Percentiles rank a stretch among this genome's conserved stretches.
These are phyloP conservation scores for Schwanniomyces pseudopolymorphus DNA, from an alignment of 805 yeast species.

Conservation along the genomic window DNA sequence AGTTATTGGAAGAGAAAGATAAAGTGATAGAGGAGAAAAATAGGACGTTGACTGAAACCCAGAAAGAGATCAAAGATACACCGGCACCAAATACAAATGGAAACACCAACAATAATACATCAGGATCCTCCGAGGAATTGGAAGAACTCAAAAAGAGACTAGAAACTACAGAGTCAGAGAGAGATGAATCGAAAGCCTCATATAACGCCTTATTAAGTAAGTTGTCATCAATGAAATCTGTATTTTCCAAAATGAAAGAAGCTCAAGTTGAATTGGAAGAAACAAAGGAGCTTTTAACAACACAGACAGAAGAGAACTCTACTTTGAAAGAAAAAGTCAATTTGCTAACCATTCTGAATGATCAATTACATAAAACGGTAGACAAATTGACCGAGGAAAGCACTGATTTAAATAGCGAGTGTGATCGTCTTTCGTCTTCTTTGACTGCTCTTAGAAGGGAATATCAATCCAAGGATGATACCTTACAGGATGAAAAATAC, in stretches of 20 bases:
- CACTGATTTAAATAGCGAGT: conserved; percentile 49
- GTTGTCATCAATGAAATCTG: conserved; percentile 69
- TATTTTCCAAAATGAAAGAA: conserved; percentile 71
- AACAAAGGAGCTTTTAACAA: conserved; percentile 45
- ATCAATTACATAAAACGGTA: conserved; percentile 13
- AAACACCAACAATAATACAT: not conserved
- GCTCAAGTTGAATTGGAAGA: conserved; percentile 61
- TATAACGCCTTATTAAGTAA: conserved; percentile 63
- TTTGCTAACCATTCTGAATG: conserved; percentile 12
- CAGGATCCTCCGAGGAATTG: not conserved
- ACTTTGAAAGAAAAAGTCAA: conserved; percentile 9
- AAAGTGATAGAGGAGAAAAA: conserved; percentile 1
- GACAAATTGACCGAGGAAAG: conserved; percentile 29
- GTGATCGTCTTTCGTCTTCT: conserved; percentile 48
- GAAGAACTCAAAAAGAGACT: conserved; percentile 7
- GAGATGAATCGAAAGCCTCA: conserved; percentile 56
- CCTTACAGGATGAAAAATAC: conserved; percentile 38
- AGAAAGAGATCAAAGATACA: conserved; percentile 3
- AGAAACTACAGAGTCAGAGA: conserved; percentile 44
- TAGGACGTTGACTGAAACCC: not conserved
- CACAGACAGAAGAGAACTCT: conserved; percentile 20
- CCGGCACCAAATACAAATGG: not conserved
- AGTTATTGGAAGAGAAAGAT: conserved; percentile 1
- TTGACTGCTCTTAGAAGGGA: conserved; percentile 39
- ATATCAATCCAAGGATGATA: conserved; percentile 31